Conservation (phyloP, 805 yeast species). For the Scheffersomyces coipomensis region DNA sequence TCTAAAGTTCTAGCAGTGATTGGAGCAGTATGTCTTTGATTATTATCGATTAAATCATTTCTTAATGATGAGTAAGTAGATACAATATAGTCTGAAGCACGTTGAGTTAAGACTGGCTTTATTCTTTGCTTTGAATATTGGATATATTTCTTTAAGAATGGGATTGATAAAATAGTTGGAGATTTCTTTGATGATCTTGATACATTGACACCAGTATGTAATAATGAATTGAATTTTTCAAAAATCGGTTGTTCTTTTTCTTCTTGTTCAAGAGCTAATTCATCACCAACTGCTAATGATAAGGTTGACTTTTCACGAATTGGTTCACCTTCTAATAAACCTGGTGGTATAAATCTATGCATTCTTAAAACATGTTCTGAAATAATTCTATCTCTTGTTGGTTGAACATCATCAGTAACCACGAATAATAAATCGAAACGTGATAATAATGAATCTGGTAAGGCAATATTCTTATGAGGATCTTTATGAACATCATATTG, state of each 20-base stretch:
- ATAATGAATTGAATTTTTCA: conserved; percentile 76
- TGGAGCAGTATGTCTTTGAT: conserved; percentile 82
- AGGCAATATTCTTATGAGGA: conserved; percentile 93
- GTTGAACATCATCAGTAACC: conserved; percentile 92
- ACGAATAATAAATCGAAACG: conserved; percentile 95
- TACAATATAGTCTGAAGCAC: conserved; percentile 79
- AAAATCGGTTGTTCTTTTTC: conserved; percentile 61
- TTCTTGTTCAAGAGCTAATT: conserved; percentile 40
- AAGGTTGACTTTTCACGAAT: conserved; percentile 72
- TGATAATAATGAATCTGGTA: conserved; percentile 93
- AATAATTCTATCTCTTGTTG: conserved; percentile 77
- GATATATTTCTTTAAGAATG: conserved; percentile 86
- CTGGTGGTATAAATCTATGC: conserved; percentile 87
- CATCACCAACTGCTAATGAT: conserved; percentile 80
- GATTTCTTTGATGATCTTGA: conserved; percentile 19
- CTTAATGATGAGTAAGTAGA: conserved; percentile 77
- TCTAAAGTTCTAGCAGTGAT: conserved; percentile 98
- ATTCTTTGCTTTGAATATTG: conserved; percentile 91
- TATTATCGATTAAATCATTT: conserved; percentile 62
- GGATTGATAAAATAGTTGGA: conserved; percentile 56
- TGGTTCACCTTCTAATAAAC: conserved; percentile 90
- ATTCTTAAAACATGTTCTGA: conserved; percentile 94
- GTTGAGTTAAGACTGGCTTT: conserved; percentile 73
- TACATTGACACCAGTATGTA: conserved; percentile 71
- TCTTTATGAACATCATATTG: conserved; percentile 95